These are phyloP conservation scores for Lotmaria passim DNA, from an alignment of 208 protist genomes.

Conservation along the genomic window DNA sequence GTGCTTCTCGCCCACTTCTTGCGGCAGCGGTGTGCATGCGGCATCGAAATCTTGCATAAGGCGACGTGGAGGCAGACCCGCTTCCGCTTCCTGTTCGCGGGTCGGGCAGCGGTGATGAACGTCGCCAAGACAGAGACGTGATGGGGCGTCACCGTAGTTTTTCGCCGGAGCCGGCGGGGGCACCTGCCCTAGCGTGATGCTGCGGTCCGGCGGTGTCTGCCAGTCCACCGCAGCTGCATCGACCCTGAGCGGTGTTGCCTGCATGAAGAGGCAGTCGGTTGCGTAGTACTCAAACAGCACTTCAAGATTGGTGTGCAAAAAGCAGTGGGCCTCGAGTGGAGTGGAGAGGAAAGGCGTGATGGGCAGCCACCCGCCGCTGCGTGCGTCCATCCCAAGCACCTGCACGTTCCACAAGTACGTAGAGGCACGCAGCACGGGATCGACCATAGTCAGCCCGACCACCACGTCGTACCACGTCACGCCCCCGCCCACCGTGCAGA, in stretches of 20 bases:
- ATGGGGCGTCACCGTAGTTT: neutral
- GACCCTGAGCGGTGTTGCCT: slow-evolving; percentile 6
- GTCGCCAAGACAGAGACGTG: neutral
- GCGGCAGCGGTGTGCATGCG: slow-evolving; percentile 1
- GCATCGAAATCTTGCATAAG: slow-evolving; percentile 18
- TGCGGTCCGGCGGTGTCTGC: slow-evolving; percentile 26
- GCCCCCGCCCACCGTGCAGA: slow-evolving; percentile 19
- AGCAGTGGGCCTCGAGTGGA: slow-evolving; percentile 27
- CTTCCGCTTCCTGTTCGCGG: neutral
- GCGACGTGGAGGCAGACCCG: slow-evolving; percentile 7
- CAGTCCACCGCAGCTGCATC: slow-evolving; percentile 10
- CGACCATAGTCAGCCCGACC: slow-evolving; percentile 10
- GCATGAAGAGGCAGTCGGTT: slow-evolving; percentile 21
- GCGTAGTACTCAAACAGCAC: slow-evolving; percentile 36
- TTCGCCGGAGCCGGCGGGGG: slow-evolving; percentile 25
- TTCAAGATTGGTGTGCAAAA: slow-evolving; percentile 39
- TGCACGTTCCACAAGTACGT: slow-evolving; percentile 29
- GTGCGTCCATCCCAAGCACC: slow-evolving; percentile 25
- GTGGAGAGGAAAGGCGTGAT: slow-evolving; percentile 34
- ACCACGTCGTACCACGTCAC: slow-evolving; percentile 37
- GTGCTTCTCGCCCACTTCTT: neutral
- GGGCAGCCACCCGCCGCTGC: slow-evolving; percentile 18
- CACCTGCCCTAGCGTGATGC: neutral
- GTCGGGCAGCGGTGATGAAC: neutral
- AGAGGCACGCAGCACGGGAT: neutral